Conservation (phyloP, 1,139 yeast species). For the Komagataea norvegica region DNA sequence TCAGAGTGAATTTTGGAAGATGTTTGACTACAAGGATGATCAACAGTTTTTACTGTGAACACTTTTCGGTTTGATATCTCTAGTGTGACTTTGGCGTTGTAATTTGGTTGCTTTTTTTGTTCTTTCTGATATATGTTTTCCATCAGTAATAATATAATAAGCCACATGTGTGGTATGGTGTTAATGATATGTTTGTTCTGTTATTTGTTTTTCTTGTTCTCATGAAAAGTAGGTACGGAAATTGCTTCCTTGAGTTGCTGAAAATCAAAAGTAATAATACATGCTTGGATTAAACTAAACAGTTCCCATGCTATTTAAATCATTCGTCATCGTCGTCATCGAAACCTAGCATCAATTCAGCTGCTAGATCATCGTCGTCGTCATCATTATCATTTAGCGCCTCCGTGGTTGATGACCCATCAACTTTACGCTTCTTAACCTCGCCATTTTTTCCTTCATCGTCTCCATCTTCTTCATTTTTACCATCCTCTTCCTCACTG, state of each 20-base stretch:
- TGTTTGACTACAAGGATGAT: conserved; percentile 26
- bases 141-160: too few species aligned
- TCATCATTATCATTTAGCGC: conserved; percentile 15
- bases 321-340: conserved; percentile 13
- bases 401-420: background rate
- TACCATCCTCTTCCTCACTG: conserved; percentile 23
- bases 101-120: too few species aligned
- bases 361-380: conserved; percentile 23
- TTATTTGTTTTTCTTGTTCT: too few species aligned
- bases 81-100: too few species aligned
- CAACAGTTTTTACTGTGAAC: conserved; percentile 13
- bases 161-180: too few species aligned
- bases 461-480: conserved; percentile 16
- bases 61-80: background rate
- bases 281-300: background rate
- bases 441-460: conserved; percentile 5
- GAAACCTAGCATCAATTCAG: conserved; percentile 23
- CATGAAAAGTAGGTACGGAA: too few species aligned
- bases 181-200: too few species aligned
- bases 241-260: too few species aligned
- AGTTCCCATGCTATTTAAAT: background rate
- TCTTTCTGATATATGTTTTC: too few species aligned
- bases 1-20: conserved; percentile 25
- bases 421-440: conserved; percentile 10
- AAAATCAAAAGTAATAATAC: too few species aligned